Base-by-base conservation (phyloP, 495 filamentous ascomycete genomes). In the Cryomyces antarcticus region DNA sequence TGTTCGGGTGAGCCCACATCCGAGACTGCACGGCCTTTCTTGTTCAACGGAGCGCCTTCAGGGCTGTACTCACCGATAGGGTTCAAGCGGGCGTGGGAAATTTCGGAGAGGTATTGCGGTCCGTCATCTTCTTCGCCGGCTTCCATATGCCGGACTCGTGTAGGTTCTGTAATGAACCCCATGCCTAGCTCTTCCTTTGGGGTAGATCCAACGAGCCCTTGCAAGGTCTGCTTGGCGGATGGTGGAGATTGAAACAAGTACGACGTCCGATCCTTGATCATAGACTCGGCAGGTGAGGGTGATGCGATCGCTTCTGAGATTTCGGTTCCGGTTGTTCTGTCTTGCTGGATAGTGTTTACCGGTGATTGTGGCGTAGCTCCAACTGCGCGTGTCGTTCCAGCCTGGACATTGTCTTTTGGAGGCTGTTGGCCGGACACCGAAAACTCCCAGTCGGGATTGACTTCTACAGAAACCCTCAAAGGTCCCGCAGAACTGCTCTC, bases 241-340 rank as follows among this genome's bases (percentile, higher is more conserved):
- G 68, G 68, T 4, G 72, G 69, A 9, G 70, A 66, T 31, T 63
- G 52, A 47, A 76, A 73, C 3, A 76, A 58, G 28, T 64, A 55
- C 13, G 71, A 70, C 4, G 68, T 63, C 37, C 64, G 60, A 38
- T 72, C 70, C 46, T 71, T 71, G 4, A 66, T 66, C 3, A 63
- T 66, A 31, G 69, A 62, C 31, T 70, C 62, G n/a, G 66, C 55
- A 30, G 67, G 62, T 17, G 63, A 59, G 37, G 62, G 56, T 28
- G 58, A 49, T n/a, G 39, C 11, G 7, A 52, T 30, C 28, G 37
- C 43, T 13, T 36, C 33, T 9, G 9, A 31, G 31, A 29, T 44
- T 44, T 6, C 36, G 38, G 10, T 30, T 30, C 17, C 31, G 13
- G 27, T 12, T 17, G 31, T 38, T 12, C 13, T 37, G 24, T 11